phyloP scores from a whole-genome alignment of 805 yeast genomes.

The Wickerhamiella kurtzmanii region DNA sequence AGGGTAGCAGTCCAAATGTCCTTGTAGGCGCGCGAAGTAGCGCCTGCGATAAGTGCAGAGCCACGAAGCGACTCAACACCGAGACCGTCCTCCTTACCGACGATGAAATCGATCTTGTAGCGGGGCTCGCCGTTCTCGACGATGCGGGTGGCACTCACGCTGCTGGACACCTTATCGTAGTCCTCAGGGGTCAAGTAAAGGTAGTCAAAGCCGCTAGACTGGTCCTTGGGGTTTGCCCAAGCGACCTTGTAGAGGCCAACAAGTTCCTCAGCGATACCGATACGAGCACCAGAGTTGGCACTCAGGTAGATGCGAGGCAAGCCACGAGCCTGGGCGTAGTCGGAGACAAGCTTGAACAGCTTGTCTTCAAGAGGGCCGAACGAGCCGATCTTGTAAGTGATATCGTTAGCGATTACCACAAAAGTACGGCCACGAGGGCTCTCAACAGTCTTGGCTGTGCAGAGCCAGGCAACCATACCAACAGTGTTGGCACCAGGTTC shows the following conservation, averaged over 20 bases:
- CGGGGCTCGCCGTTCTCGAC: conserved; percentile 82
- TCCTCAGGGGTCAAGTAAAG: conserved; percentile 64
- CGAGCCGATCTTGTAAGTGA: conserved; percentile 95
- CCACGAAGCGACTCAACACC: conserved; percentile 99
- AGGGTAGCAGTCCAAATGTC: conserved; percentile 96
- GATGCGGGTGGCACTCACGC: conserved; percentile 30
- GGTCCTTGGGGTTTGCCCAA: conserved; percentile 70
- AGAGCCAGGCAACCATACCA: conserved; percentile 96
- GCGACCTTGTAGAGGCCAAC: conserved; percentile 80
- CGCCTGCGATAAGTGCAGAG: conserved; percentile 98
- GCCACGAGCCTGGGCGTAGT: conserved; percentile 77
- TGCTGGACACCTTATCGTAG: conserved; percentile 34
- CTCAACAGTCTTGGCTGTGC: conserved; percentile 87
- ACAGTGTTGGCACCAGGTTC: conserved; percentile 92
- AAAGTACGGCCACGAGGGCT: conserved; percentile 93
- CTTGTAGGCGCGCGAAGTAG: conserved; percentile 92
- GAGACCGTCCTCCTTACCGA: conserved; percentile 90
- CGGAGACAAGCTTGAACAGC: conserved; percentile 86
- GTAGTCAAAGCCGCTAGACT: conserved; percentile 80
- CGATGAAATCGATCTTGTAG: conserved; percentile 64
- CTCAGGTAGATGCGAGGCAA: conserved; percentile 91
- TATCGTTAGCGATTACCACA: conserved; percentile 89
- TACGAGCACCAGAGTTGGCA: conserved; percentile 98
- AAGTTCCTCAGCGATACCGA: conserved; percentile 94
- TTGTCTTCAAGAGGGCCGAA: conserved; percentile 94